These are phyloP conservation scores for Apiotrichum porosum DNA, from an alignment of 1,284 basidiomycete species.

Conservation along the genomic window DNA sequence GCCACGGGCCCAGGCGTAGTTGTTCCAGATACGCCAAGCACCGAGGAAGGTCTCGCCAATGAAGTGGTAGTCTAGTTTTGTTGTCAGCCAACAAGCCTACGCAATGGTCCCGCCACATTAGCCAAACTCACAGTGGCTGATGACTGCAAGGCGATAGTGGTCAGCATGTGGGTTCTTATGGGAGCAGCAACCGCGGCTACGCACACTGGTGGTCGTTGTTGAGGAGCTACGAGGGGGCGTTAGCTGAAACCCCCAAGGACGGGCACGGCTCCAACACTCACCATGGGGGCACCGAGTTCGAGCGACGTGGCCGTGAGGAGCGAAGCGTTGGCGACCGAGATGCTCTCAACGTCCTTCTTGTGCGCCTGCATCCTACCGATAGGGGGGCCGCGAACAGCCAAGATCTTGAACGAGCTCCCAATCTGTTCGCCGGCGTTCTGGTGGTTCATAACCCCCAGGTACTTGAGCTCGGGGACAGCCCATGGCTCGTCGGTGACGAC, in stretches of 20 bases:
- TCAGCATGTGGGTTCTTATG: not conserved
- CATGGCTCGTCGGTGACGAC: constrained; percentile 51
- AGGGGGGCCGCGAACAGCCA: constrained; percentile 12
- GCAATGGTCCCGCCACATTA: too few relatives aligned
- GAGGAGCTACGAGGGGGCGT: constrained; percentile 18
- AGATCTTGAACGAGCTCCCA: constrained; percentile 4
- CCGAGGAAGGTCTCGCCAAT: constrained; percentile 38
- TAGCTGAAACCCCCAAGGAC: too few relatives aligned
- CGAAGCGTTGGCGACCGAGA: constrained; percentile 14
- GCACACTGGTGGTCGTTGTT: constrained; percentile 19
- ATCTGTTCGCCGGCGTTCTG: not conserved
- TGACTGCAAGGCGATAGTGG: too few relatives aligned
- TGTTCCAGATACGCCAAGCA: constrained; percentile 28
- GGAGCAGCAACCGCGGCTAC: not conserved
- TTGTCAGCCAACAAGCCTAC: too few relatives aligned
- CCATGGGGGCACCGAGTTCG: constrained; percentile 20
- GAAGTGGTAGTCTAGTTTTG: constrained; percentile 29
- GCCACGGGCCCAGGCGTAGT: constrained; percentile 18
- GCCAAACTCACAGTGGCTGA: constrained; percentile 28
- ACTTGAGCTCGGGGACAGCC: constrained; percentile 56
- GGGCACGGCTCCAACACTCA: constrained; percentile 3
- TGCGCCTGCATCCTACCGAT: constrained; percentile 4
- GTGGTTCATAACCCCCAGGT: constrained; percentile 20
- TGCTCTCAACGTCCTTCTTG: constrained; percentile 14
- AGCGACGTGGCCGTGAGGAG: constrained; percentile 6